Evolutionary conservation across 768 basidiomycete genomes (phyloP).

Genomic region (Amanita subjunquillea): DNA sequence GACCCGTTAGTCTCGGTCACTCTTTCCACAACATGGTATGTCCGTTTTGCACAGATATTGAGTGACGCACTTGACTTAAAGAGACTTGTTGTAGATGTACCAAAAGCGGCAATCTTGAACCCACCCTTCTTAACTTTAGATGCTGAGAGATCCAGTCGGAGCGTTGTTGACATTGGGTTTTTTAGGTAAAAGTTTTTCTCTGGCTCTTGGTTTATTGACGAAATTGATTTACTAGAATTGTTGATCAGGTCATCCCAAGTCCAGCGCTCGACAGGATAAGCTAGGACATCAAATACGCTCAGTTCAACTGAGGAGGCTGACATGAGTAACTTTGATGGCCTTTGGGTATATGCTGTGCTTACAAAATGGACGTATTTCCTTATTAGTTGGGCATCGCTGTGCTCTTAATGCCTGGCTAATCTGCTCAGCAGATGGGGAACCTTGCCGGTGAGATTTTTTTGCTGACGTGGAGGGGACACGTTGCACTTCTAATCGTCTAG

Average conservation of each 20-base stretch:
- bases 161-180: neutral
- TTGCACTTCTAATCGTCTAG: too few relatives aligned
- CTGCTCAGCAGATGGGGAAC: neutral
- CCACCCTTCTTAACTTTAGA: slow-evolving; percentile 3
- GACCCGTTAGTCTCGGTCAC: neutral
- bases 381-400: slow-evolving; percentile 1
- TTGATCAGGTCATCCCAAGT: neutral
- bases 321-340: neutral
- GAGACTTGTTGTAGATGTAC: slow-evolving; percentile 4
- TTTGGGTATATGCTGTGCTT: neutral
- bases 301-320: neutral
- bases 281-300: neutral
- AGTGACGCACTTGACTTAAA: neutral
- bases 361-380: neutral
- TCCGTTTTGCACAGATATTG: neutral
- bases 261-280: neutral
- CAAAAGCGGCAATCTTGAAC: slow-evolving; percentile 5
- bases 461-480: too few relatives aligned
- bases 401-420: slow-evolving; percentile 1
- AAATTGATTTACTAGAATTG: neutral
- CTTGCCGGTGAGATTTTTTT: neutral
- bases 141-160: neutral
- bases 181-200: neutral
- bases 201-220: neutral
- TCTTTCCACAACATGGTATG: neutral